phyloP scores from a whole-genome alignment of 306 rosid species.

The Sechiopsis laciniata region DNA sequence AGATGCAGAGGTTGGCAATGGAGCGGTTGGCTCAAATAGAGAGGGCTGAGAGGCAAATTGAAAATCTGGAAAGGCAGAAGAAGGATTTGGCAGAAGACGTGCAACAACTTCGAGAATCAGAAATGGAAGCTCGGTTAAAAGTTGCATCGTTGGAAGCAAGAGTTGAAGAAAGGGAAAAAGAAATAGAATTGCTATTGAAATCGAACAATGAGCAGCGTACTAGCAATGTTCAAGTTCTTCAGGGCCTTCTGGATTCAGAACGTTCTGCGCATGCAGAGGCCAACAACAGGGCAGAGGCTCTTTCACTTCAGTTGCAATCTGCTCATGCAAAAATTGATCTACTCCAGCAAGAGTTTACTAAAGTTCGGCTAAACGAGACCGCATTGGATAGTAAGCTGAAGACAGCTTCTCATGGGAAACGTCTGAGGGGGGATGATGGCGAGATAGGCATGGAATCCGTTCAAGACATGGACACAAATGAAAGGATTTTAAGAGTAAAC shows the following conservation, averaged over 20 bases:
- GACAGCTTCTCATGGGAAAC: slow-evolving; percentile 70
- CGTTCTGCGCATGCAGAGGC: slow-evolving; percentile 93
- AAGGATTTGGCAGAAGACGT: slow-evolving; percentile 42
- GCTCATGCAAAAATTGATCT: slow-evolving; percentile 83
- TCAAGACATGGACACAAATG: slow-evolving; percentile 57
- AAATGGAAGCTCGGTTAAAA: slow-evolving; percentile 50
- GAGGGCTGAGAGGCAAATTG: slow-evolving; percentile 74
- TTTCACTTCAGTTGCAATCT: slow-evolving; percentile 77
- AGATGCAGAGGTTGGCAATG: slow-evolving; percentile 85
- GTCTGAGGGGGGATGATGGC: slow-evolving; percentile 54
- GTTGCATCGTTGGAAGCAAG: slow-evolving; percentile 54
- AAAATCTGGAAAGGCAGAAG: slow-evolving; percentile 58
- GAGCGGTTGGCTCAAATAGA: slow-evolving; percentile 69
- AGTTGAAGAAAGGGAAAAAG: slow-evolving; percentile 77
- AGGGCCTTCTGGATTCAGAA: slow-evolving; percentile 74
- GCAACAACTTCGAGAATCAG: slow-evolving; percentile 49
- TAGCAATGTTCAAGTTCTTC: slow-evolving; percentile 63
- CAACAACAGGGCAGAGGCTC: slow-evolving; percentile 76
- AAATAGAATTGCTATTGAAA: slow-evolving; percentile 62
- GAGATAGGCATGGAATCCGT: slow-evolving; percentile 58
- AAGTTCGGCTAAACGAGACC: slow-evolving; percentile 72
- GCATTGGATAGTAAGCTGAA: slow-evolving; percentile 63
- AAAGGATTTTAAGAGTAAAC: slow-evolving; percentile 43
- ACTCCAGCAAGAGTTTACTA: slow-evolving; percentile 79
- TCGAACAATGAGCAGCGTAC: slow-evolving; percentile 70